These are phyloP conservation scores for Fonsecaea pedrosoi DNA, from an alignment of 2,329 filamentous ascomycete genomes.

Conservation along the genomic window DNA sequence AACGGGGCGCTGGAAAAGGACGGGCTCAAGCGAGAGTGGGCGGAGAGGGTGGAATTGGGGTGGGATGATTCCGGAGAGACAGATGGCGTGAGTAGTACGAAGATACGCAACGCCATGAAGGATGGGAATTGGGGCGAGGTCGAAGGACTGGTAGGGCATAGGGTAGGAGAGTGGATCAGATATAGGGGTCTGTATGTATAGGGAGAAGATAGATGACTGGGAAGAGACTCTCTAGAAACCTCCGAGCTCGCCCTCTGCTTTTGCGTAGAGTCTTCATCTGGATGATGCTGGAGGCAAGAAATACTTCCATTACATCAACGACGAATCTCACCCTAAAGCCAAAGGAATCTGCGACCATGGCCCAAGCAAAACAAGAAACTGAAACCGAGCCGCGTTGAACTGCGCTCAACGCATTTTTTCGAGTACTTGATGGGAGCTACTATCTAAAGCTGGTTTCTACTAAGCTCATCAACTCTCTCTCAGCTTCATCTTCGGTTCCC, in stretches of 20 bases:
- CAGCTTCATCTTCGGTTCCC: neutral
- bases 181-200: constrained; percentile 28
- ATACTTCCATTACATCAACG: no score
- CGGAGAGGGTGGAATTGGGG: constrained; percentile 50
- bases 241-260: no score
- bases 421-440: neutral
- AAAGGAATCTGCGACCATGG: no score
- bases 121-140: constrained; percentile 44
- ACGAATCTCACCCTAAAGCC: no score
- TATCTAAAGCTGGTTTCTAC: neutral
- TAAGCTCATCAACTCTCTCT: neutral
- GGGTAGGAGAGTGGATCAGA: constrained; percentile 35
- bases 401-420: neutral
- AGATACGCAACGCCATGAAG: constrained; percentile 48
- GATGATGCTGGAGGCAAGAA: no score
- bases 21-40: constrained; percentile 53
- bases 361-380: neutral
- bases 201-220: neutral
- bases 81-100: constrained; percentile 52
- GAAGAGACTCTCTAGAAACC: neutral
- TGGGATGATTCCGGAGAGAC: constrained; percentile 45
- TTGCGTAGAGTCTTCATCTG: no score
- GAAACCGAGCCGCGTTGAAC: neutral
- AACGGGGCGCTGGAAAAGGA: constrained; percentile 42
- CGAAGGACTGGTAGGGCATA: constrained; percentile 44